phyloP scores from a whole-genome alignment of 306 rosid genomes.

The Castanea crenata region DNA sequence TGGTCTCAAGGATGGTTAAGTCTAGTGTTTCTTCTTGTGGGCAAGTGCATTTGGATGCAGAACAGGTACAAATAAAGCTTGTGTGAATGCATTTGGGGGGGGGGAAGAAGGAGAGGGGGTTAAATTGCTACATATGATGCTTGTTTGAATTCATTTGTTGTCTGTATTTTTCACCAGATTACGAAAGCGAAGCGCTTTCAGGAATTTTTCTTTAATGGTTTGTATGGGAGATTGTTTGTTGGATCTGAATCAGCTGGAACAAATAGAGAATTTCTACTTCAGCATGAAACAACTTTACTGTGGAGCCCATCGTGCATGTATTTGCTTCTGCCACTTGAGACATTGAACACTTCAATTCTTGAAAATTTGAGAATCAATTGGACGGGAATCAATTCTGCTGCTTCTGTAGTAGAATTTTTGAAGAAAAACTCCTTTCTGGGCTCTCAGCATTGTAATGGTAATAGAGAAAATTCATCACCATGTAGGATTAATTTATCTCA shows the following conservation, averaged over 20 bases:
- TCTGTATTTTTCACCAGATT: conserved; percentile 45
- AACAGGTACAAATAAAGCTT: conserved; percentile 55
- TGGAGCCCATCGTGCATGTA: conserved; percentile 61
- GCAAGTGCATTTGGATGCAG: conserved; percentile 56
- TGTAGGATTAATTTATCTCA: conserved; percentile 18
- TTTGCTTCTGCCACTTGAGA: conserved; percentile 76
- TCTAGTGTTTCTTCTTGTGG: conserved; percentile 66
- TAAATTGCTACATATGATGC: conserved; percentile 15
- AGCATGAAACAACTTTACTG: conserved; percentile 40
- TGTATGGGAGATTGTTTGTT: conserved; percentile 67
- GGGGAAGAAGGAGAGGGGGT: no score
- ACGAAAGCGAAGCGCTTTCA: conserved; percentile 78
- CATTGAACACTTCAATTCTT: conserved; percentile 21
- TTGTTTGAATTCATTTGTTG: conserved; percentile 10
- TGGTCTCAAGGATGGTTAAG: conserved; percentile 69
- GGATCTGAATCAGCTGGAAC: conserved; percentile 36
- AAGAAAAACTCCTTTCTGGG: conserved; percentile 37
- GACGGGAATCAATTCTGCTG: conserved; percentile 66
- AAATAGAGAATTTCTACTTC: conserved; percentile 57
- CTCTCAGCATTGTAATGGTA: conserved; percentile 26
- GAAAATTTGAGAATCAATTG: conserved; percentile 61
- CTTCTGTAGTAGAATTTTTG: conserved; percentile 52
- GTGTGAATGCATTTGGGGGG: neutral
- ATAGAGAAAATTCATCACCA: conserved; percentile 20
- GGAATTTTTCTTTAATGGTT: conserved; percentile 77